Percentiles rank a stretch among this genome's conserved stretches.
Evolutionary conservation across 148 eudicot species (phyloP).

Genomic region (Camellia lanceoleosa): DNA sequence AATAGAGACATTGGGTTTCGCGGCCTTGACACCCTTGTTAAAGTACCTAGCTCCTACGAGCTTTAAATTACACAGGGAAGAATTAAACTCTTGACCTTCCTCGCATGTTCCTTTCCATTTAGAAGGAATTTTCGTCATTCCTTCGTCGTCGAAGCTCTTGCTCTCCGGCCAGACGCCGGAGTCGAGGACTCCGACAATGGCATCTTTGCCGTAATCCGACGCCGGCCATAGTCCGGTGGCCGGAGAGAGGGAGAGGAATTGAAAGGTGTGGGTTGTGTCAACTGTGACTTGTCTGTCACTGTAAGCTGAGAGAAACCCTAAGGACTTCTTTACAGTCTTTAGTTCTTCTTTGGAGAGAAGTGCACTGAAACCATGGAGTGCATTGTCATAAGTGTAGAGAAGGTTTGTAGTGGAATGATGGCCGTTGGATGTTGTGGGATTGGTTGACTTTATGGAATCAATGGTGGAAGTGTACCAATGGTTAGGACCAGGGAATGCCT

Average conservation of each 20-base stretch:
- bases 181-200: constrained; percentile 42
- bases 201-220: constrained; percentile 34
- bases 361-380: constrained; percentile 52
- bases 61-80: constrained; percentile 33
- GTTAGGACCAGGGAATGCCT: constrained; percentile 26
- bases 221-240: constrained; percentile 41
- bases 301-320: constrained; percentile 33
- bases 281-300: constrained; percentile 21
- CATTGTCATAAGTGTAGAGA: constrained; percentile 41
- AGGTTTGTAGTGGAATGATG: constrained; percentile 16
- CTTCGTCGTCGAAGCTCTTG: constrained; percentile 26
- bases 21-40: constrained; percentile 31
- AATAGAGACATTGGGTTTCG: constrained; percentile 14
- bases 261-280: constrained; percentile 42
- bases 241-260: constrained; percentile 37
- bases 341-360: constrained; percentile 29
- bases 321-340: constrained; percentile 19
- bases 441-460: constrained; percentile 13
- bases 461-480: constrained; percentile 37
- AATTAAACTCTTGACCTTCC: constrained; percentile 29
- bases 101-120: constrained; percentile 39
- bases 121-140: constrained; percentile 23
- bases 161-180: constrained; percentile 53
- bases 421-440: not conserved
- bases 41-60: constrained; percentile 37